A percentile compares a stretch with the other conserved stretches of the same genome.
phyloP scores from a whole-genome alignment of 2,329 filamentous ascomycete genomes.

The Arthrobotrys pseudoclavata region DNA sequence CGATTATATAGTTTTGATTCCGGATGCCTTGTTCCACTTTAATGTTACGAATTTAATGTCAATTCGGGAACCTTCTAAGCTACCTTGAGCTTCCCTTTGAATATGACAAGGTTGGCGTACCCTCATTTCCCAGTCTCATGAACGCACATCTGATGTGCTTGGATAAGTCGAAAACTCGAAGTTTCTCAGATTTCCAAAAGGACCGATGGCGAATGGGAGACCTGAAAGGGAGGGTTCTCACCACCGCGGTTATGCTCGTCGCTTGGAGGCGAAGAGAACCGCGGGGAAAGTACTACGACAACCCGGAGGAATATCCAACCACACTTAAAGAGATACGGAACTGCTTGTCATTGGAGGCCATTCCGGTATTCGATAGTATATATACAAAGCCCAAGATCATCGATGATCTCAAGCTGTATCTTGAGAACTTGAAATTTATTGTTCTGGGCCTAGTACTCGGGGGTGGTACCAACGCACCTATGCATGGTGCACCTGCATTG shows the following conservation, averaged over 20 bases:
- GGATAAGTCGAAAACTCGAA: background rate
- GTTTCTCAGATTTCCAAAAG: background rate
- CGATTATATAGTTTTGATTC: conserved; percentile 7
- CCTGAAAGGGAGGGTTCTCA: background rate
- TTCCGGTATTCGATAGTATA: background rate
- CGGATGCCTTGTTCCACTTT: background rate
- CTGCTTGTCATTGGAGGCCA: background rate
- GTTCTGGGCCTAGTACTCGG: too few species aligned
- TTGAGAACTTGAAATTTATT: too few species aligned
- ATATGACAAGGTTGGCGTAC: background rate
- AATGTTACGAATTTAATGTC: background rate
- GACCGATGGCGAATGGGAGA: background rate
- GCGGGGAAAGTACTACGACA: background rate
- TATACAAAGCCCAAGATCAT: too few species aligned
- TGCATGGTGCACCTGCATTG: too few species aligned
- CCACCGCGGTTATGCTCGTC: background rate
- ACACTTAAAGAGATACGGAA: conserved; percentile 6
- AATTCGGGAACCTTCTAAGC: background rate
- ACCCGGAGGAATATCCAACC: background rate
- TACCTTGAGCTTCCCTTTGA: background rate
- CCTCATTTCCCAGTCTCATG: background rate
- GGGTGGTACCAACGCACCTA: too few species aligned
- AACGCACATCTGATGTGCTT: background rate
- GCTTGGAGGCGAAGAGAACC: conserved; percentile 7
- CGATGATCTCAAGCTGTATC: too few species aligned